Evolutionary conservation across 768 basidiomycete species (phyloP), one percentile per base, ranked within the genome.

Genomic region (Floccularia luteovirens): DNA sequence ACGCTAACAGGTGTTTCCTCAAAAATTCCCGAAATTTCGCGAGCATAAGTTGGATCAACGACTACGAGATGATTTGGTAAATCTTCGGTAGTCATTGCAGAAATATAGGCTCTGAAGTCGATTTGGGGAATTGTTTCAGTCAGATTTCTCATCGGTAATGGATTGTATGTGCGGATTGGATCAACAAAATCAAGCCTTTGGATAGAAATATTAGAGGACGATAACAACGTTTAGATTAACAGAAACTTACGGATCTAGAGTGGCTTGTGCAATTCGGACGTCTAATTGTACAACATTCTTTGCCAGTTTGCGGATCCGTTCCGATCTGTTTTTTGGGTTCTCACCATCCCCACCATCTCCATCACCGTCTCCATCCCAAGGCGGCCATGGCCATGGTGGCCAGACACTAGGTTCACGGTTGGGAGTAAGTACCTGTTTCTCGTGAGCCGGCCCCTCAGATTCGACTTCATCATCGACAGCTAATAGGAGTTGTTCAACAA

Each of bases 161-260:
- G 91, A 56, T 98, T 98, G 61, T 99, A 97, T 0, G 90, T 86
- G 32, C 70, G 80, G 33, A 89, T 67, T 2, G 93, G 93, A 56
- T 97, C 83, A 57, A 82, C 79, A 44, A 75, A 70, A 32, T 86
- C 62, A 23, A 80, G 51, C 82, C 85, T 19, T 81, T 83, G 45
- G 2, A 24, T 11, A 41, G 16, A 28, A 14, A 39, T 38, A 20
- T 32, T 33, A n/a, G 31, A 22, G 31, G 28, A 22, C 23, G 40
- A 13, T 7, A 24, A 2, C 13, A 35, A 38, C 14, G 20, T 36
- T 32, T 24, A 32, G 21, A 13, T 11, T 14, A 31, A 5, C 5
- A 11, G 16, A 1, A 13, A 58, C 82, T 58, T 50, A 88, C 77
- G 83, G 68, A 49, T 94, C 91, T 24, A 91, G 71, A 44, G 81